phyloP scores from a whole-genome alignment of 345 rosid species.

The Diplotaxis tenuifolia region DNA sequence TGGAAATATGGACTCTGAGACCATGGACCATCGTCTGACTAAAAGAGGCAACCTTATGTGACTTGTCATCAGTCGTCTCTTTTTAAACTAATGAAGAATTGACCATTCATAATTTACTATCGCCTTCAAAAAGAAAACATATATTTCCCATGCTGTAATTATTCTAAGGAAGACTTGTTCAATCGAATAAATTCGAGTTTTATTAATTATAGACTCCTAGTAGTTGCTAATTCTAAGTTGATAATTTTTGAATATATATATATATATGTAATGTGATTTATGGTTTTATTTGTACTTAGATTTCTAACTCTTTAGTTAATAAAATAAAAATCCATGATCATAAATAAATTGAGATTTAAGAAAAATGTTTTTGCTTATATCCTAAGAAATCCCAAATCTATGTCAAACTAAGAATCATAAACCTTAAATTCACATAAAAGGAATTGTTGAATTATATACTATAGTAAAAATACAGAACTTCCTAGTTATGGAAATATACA shows the following conservation, averaged over 20 bases:
- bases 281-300: too few species aligned
- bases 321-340: not conserved
- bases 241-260: not conserved
- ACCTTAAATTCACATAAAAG: not conserved
- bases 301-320: not conserved
- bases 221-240: not conserved
- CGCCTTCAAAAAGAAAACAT: not conserved
- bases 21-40: constrained; percentile 4
- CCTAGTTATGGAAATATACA: not conserved
- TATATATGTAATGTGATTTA: too few species aligned
- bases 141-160: not conserved
- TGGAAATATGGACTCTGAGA: not conserved
- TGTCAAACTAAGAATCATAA: not conserved
- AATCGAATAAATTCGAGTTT: not conserved
- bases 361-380: not conserved
- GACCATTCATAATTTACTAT: not conserved
- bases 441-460: not conserved
- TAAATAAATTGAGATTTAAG: not conserved
- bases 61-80: not conserved
- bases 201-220: not conserved
- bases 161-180: not conserved
- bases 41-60: not conserved
- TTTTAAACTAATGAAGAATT: not conserved
- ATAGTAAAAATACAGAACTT: not conserved
- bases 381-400: not conserved